Evolutionary conservation across 1,139 yeast species (phyloP).

Genomic region (Ogataea hybrid): DNA sequence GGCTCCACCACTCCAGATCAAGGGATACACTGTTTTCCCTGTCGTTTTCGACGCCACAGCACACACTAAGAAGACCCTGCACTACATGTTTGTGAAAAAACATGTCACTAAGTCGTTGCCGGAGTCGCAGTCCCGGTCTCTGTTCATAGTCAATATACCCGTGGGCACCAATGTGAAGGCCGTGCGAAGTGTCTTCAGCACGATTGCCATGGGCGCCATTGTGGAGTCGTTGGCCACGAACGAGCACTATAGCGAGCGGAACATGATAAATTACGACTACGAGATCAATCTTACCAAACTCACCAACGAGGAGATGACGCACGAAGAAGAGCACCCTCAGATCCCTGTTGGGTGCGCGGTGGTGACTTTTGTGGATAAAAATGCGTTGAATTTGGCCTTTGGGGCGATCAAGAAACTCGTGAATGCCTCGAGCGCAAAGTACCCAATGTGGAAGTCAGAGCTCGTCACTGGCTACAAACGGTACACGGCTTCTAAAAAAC

Average conservation of each 20-base stretch:
- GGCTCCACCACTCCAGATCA: conserved; percentile 33
- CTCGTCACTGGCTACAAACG: conserved; percentile 21
- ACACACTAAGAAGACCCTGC: conserved; percentile 34
- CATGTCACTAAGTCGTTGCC: conserved; percentile 48
- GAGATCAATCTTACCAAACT: conserved; percentile 58
- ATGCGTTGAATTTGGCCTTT: conserved; percentile 67
- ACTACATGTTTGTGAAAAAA: conserved; percentile 59
- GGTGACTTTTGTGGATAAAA: conserved; percentile 71
- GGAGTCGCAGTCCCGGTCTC: conserved; percentile 39
- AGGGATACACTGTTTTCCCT: conserved; percentile 55
- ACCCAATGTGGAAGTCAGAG: conserved; percentile 28
- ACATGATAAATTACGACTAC: conserved; percentile 34
- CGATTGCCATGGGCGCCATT: conserved; percentile 59
- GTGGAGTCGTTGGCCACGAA: conserved; percentile 48
- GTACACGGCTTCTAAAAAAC: conserved; percentile 31
- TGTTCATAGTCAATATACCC: conserved; percentile 81
- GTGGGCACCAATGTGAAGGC: conserved; percentile 51
- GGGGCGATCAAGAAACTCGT: conserved; percentile 54
- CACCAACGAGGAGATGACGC: conserved; percentile 55
- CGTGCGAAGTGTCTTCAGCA: conserved; percentile 57
- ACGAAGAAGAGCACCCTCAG: conserved; percentile 25
- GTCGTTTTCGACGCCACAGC: conserved; percentile 38
- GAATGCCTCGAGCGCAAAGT: conserved; percentile 19
- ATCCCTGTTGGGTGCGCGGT: conserved; percentile 75
- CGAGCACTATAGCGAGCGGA: conserved; percentile 36